phyloP scores from a whole-genome alignment of 495 filamentous ascomycete species.

The Penicillium manginii region DNA sequence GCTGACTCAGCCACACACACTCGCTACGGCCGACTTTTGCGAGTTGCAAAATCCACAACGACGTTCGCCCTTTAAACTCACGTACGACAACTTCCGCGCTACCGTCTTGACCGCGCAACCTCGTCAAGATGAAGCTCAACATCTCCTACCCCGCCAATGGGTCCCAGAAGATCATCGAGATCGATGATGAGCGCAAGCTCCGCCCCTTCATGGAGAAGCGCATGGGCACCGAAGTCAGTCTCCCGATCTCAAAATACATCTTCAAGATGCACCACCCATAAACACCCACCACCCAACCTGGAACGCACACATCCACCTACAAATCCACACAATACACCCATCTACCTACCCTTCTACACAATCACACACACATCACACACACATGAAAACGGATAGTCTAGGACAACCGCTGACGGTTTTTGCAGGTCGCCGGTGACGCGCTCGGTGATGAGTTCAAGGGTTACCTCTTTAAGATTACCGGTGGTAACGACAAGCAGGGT shows the following conservation, averaged over 20 bases:
- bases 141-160: slow-evolving; percentile 98
- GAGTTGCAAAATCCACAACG: slow-evolving; percentile 37
- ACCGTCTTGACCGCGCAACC: slow-evolving; percentile 57
- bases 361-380: slow-evolving; percentile 16
- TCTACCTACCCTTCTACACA: slow-evolving; percentile 13
- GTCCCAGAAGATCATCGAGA: slow-evolving; percentile 97
- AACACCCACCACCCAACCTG: slow-evolving; percentile 1
- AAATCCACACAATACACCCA: slow-evolving; percentile 9
- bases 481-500: slow-evolving; percentile 99
- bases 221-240: slow-evolving; percentile 93
- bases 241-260: slow-evolving; percentile 10
- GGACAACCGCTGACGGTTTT: slow-evolving; percentile 38
- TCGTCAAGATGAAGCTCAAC: slow-evolving; percentile 86
- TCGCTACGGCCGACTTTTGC: slow-evolving; percentile 35
- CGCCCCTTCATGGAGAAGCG: slow-evolving; percentile 87
- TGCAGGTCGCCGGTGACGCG: slow-evolving; percentile 72
- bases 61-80: slow-evolving; percentile 43
- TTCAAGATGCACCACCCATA: slow-evolving; percentile 5
- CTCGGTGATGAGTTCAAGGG: slow-evolving; percentile 99
- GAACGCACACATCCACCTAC: slow-evolving; percentile 7
- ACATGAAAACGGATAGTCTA: slow-evolving; percentile 28
- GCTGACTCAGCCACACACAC: slow-evolving; percentile 36
- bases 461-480: slow-evolving; percentile 88
- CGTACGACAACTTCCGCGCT: slow-evolving; percentile 53
- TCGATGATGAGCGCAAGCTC: slow-evolving; percentile 96